phyloP scores from a whole-genome alignment of 805 yeast species.

The Candida sphagnicola region DNA sequence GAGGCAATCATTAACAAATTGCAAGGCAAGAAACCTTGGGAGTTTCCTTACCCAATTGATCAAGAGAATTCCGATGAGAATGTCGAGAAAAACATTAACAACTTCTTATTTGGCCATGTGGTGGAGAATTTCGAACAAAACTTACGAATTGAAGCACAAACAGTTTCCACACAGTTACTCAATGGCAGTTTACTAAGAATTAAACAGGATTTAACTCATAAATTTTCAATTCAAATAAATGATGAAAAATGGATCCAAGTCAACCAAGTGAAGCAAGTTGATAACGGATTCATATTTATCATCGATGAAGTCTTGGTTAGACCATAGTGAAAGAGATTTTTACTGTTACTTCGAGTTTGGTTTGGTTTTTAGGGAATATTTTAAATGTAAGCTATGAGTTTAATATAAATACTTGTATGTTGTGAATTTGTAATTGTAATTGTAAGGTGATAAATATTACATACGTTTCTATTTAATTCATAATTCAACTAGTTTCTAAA shows the following conservation, averaged over 20 bases:
- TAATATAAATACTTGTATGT: no score
- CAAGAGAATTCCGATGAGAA: slow-evolving; percentile 33
- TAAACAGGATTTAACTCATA: slow-evolving; percentile 14
- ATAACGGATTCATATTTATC: slow-evolving; percentile 36
- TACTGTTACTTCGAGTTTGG: slow-evolving; percentile 4
- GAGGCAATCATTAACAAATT: slow-evolving; percentile 43
- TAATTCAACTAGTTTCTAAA: slow-evolving; percentile 6
- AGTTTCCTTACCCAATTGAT: slow-evolving; percentile 56
- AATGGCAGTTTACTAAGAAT: slow-evolving; percentile 20
- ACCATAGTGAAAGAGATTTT: slow-evolving; percentile 10
- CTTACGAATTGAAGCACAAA: slow-evolving; percentile 11
- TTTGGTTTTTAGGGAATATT: neutral
- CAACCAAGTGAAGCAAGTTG: slow-evolving; percentile 26
- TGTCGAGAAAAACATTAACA: slow-evolving; percentile 53
- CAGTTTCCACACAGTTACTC: slow-evolving; percentile 14
- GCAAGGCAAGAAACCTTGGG: slow-evolving; percentile 72
- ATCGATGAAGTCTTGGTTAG: slow-evolving; percentile 30
- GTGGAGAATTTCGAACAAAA: slow-evolving; percentile 27
- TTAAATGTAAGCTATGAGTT: neutral
- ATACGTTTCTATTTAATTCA: neutral
- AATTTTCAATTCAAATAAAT: slow-evolving; percentile 13
- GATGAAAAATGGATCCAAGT: slow-evolving; percentile 19
- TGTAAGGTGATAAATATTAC: neutral
- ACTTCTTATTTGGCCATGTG: slow-evolving; percentile 63
- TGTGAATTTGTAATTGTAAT: no score